Base-by-base conservation (phyloP, 2,329 filamentous ascomycete species). In the Claviceps pazoutovae region DNA sequence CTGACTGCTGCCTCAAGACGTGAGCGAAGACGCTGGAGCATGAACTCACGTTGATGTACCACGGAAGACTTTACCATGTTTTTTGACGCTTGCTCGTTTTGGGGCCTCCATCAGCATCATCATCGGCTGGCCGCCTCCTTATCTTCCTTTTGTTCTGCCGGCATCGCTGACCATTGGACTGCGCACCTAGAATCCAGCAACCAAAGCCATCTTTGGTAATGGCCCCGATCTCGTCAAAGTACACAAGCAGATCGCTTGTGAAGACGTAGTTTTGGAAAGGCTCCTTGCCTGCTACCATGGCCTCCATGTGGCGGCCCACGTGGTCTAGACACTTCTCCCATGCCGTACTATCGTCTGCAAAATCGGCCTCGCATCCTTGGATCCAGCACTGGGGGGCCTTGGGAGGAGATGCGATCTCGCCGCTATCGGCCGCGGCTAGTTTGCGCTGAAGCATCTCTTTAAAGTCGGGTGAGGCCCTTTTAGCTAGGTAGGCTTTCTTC, bases 291-390 rank as follows among this genome's bases (percentile, higher is more conserved):
- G 39, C 26, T 6, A 6, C n/a, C 37, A 47, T 23, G 16, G 17
- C 42, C 46, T 93, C 88, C 46, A 91, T 74, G 64, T 96, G 90
- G 53, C 79, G 75, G 0, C 86, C 88, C 2, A 95, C 79, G 67
- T 96, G 90, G 65, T 96, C 90, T 81, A 95, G 88, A 23, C 86
- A 75, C 53, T 83, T 76, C 53, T 93, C 85, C 89, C 89, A 95
- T 11, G 80, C 80, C 5, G 71, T 75, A 0, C 63, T 55, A 0
- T 84, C 86, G 5, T 71, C n/a, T 4, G 21, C 64, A 61, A 94
- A 95, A 1, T 64, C 63, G 11, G 53, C 49, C 1, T 56, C 60
- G 64, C 90, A 96, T 55, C 77, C 78, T 0, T 62, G 59, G 2
- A 79, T 79, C 0, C 83, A 76, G 60, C 88, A 89, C 2, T 56